Conservation (phyloP, 2,329 filamentous ascomycete species). For the Mollisia scopiformis region DNA sequence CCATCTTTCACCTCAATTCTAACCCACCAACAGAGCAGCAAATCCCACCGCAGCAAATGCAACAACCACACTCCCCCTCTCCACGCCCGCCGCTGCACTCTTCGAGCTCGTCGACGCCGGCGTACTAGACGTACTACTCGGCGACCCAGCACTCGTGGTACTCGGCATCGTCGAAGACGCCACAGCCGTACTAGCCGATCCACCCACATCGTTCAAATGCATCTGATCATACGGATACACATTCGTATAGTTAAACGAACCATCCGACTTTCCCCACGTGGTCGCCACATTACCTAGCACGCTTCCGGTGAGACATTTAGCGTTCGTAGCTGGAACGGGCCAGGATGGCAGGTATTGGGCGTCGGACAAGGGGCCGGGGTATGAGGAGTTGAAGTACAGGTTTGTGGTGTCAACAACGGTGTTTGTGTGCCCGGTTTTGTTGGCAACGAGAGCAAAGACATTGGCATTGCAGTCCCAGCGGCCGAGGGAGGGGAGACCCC, state of each 20-base stretch:
- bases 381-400: slow-evolving; percentile 47
- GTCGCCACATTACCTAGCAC: slow-evolving; percentile 17
- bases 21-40: neutral
- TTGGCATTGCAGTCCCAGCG: slow-evolving; percentile 42
- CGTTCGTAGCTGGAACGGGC: slow-evolving; percentile 25
- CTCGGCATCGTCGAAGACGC: neutral
- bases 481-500: slow-evolving; percentile 43
- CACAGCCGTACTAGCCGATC: neutral
- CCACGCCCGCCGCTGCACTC: neutral
- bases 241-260: slow-evolving; percentile 25
- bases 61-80: neutral
- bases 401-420: slow-evolving; percentile 35
- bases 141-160: neutral
- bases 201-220: slow-evolving; percentile 17
- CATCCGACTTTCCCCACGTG: slow-evolving; percentile 21
- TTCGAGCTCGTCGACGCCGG: neutral
- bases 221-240: slow-evolving; percentile 24
- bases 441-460: slow-evolving; percentile 30
- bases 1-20: too few relatives aligned
- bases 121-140: neutral
- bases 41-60: neutral
- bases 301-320: slow-evolving; percentile 22
- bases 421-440: slow-evolving; percentile 27
- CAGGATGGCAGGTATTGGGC: slow-evolving; percentile 27
- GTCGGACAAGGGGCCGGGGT: slow-evolving; percentile 40